Evolutionary conservation across 2,329 filamentous ascomycete species (phyloP).

Genomic region (Coniochaeta hoffmannii): DNA sequence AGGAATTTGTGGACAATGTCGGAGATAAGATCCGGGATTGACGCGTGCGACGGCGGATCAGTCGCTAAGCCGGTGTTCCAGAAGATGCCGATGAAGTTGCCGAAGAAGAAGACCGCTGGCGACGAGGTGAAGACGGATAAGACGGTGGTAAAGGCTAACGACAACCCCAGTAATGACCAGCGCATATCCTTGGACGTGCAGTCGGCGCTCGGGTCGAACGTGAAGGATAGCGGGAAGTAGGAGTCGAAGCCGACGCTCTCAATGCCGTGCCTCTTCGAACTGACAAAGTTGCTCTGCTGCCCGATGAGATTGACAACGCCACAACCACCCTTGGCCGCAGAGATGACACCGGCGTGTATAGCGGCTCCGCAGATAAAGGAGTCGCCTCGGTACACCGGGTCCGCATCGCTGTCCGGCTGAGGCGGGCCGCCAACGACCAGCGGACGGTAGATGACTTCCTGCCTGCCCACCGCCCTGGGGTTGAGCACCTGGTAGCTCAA

Average conservation of each 20-base stretch:
- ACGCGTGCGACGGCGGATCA: conserved; percentile 66
- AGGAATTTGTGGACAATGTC: conserved; percentile 74
- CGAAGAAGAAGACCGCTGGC: conserved; percentile 76
- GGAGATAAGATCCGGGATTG: conserved; percentile 66
- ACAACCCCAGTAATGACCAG: conserved; percentile 79
- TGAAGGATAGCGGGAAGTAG: conserved; percentile 82
- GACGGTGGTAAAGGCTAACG: conserved; percentile 68
- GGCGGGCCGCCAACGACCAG: conserved; percentile 63
- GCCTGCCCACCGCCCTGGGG: conserved; percentile 66
- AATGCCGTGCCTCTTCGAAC: conserved; percentile 65
- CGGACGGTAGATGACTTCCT: conserved; percentile 55
- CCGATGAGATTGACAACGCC: conserved; percentile 61
- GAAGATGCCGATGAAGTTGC: conserved; percentile 74
- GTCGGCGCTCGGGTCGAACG: conserved; percentile 59
- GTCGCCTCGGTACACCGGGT: conserved; percentile 72
- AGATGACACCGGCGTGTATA: conserved; percentile 66
- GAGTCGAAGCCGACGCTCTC: conserved; percentile 72
- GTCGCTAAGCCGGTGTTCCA: conserved; percentile 86
- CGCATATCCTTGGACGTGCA: conserved; percentile 70
- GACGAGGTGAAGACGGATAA: conserved; percentile 78
- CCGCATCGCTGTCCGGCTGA: conserved; percentile 26
- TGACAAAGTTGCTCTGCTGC: conserved; percentile 50
- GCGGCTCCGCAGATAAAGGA: conserved; percentile 72
- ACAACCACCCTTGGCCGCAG: conserved; percentile 60
- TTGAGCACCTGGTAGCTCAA: conserved; percentile 58